phyloP scores from a whole-genome alignment of 1,139 yeast genomes.

The Scheffersomyces illinoinensis region DNA sequence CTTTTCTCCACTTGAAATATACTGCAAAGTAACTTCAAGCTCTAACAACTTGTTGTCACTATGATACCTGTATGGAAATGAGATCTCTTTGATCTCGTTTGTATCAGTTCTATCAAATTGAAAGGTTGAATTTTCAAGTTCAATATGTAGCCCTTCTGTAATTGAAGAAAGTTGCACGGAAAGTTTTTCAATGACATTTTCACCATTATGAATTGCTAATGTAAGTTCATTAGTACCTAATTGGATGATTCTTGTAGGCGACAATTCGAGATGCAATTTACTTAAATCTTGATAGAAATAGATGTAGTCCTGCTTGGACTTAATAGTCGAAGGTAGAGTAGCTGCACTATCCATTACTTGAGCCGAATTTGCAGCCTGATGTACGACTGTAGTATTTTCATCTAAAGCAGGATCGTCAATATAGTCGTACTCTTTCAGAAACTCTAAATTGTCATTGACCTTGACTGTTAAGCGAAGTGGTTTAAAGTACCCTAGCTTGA shows the following conservation, averaged over 20 bases:
- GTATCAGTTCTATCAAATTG: slow-evolving; percentile 18
- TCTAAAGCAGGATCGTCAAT: slow-evolving; percentile 4
- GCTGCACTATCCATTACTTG: background rate
- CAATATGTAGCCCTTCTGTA: slow-evolving; percentile 18
- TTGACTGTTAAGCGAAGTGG: slow-evolving; percentile 20
- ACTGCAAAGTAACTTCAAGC: slow-evolving; percentile 33
- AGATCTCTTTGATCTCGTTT: slow-evolving; percentile 11
- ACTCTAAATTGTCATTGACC: slow-evolving; percentile 21
- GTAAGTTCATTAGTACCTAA: slow-evolving; percentile 23
- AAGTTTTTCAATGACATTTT: slow-evolving; percentile 12
- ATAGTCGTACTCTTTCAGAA: slow-evolving; percentile 7
- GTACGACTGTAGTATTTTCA: slow-evolving; percentile 14
- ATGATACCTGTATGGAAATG: slow-evolving; percentile 24
- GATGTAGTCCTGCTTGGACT: background rate
- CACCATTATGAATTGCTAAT: slow-evolving; percentile 23
- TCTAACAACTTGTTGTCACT: slow-evolving; percentile 28
- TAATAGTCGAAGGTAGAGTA: background rate
- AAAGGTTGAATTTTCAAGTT: slow-evolving; percentile 1
- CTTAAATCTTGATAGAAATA: slow-evolving; percentile 17
- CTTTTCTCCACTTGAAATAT: slow-evolving; percentile 20
- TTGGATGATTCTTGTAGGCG: slow-evolving; percentile 15
- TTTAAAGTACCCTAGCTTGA: slow-evolving; percentile 26
- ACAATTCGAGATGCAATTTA: slow-evolving; percentile 25
- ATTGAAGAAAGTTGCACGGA: slow-evolving; percentile 14
- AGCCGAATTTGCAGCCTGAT: slow-evolving; percentile 1